A percentile compares a stretch with the other conserved stretches of the same genome.
These are phyloP conservation scores for Rhododendron simsii DNA, from an alignment of 148 eudicot genomes.

Conservation along the genomic window DNA sequence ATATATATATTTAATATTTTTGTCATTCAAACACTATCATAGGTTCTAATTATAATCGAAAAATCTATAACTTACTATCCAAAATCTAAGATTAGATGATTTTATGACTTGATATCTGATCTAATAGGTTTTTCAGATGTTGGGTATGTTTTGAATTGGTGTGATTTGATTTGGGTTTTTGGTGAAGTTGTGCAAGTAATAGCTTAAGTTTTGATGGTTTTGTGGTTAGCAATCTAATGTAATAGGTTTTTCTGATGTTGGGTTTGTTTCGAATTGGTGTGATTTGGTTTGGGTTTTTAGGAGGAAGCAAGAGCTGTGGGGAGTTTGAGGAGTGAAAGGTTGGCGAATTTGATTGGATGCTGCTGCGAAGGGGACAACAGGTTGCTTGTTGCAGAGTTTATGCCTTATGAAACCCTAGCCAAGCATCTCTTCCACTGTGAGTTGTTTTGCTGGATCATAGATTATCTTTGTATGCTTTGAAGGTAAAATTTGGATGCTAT, in stretches of 20 bases:
- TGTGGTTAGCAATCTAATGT: neutral
- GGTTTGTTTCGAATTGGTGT: neutral
- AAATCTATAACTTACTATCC: too few relatives aligned
- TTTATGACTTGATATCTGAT: neutral
- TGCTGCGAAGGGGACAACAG: conserved; percentile 58
- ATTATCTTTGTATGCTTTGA: neutral
- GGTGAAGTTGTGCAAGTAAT: neutral
- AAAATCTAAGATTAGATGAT: neutral
- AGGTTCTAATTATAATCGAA: neutral
- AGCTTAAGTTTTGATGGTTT: neutral
- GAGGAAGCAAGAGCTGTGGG: conserved; percentile 66
- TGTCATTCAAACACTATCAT: too few relatives aligned
- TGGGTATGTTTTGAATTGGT: neutral
- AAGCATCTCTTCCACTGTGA: conserved; percentile 72
- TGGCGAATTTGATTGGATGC: conserved; percentile 59
- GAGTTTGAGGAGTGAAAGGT: conserved; percentile 51
- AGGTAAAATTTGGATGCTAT: neutral
- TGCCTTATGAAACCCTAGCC: conserved; percentile 68
- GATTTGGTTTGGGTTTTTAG: conserved; percentile 22
- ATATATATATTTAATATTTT: too few relatives aligned
- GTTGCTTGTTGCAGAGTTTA: conserved; percentile 59
- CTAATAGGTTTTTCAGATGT: neutral
- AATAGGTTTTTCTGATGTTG: neutral
- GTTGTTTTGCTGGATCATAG: conserved; percentile 7
- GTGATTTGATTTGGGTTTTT: neutral